These are phyloP conservation scores for Cicer chorassanicum DNA, from an alignment of 306 rosid genomes.

Conservation along the genomic window DNA sequence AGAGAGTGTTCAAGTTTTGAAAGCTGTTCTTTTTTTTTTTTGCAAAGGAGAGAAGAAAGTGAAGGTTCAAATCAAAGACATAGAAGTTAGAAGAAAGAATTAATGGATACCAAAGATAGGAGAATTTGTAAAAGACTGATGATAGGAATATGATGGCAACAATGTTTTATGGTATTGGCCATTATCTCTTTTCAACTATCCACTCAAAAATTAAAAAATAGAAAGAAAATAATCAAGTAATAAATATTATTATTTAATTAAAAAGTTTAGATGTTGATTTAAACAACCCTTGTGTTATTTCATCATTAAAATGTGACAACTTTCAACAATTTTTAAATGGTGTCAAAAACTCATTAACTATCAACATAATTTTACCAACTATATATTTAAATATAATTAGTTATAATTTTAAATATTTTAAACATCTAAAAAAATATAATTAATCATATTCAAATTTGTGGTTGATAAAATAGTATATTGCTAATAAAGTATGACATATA, in stretches of 20 bases:
- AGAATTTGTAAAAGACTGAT: slow-evolving; percentile 46
- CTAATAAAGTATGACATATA: too few species aligned
- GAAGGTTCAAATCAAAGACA: slow-evolving; percentile 38
- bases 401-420: too few species aligned
- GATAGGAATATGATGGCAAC: slow-evolving; percentile 53
- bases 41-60: slow-evolving; percentile 25
- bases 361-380: too few species aligned
- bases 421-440: too few species aligned
- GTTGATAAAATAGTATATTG: too few species aligned
- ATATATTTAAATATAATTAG: too few species aligned
- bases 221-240: slow-evolving; percentile 26
- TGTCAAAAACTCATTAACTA: too few species aligned
- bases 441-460: too few species aligned
- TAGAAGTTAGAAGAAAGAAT: slow-evolving; percentile 30
- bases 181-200: slow-evolving; percentile 67
- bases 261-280: too few species aligned
- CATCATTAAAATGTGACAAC: too few species aligned
- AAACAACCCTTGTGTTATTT: too few species aligned
- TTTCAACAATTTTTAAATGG: too few species aligned
- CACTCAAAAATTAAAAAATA: slow-evolving; percentile 46
- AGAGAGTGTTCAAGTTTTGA: slow-evolving; percentile 28
- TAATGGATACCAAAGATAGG: slow-evolving; percentile 46
- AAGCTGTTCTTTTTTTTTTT: neutral
- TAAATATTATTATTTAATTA: slow-evolving; percentile 35
- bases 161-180: slow-evolving; percentile 50